phyloP scores from a whole-genome alignment of 2,329 filamentous ascomycete species.

The Cryphonectria japonica region DNA sequence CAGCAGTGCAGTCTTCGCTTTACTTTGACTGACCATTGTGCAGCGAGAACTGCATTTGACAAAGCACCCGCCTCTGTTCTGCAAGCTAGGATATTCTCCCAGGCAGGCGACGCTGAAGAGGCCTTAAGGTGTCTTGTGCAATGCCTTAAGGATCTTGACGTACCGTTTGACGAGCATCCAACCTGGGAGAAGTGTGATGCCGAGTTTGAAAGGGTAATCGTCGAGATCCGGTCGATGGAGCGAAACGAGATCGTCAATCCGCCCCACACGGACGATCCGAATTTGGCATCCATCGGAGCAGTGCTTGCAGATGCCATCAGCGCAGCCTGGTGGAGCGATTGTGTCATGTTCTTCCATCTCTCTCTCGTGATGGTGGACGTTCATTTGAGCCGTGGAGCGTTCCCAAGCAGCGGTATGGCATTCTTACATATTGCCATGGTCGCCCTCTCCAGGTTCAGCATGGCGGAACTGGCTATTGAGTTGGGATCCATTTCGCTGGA shows the following conservation, averaged over 20 bases:
- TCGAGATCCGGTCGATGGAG: conserved; percentile 63
- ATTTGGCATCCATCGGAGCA: conserved; percentile 67
- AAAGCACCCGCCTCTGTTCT: conserved; percentile 85
- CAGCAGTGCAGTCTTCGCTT: not conserved
- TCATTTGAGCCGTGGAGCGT: conserved; percentile 65
- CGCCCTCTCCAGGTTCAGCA: conserved; percentile 70
- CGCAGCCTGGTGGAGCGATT: conserved; percentile 75
- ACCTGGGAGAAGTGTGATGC: conserved; percentile 78
- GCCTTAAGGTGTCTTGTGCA: conserved; percentile 73
- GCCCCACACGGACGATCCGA: conserved; percentile 51
- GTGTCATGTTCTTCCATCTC: conserved; percentile 72
- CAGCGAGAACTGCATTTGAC: conserved; percentile 69
- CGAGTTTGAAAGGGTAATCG: conserved; percentile 68
- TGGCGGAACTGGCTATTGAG: conserved; percentile 69
- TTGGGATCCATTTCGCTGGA: conserved; percentile 66
- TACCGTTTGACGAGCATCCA: conserved; percentile 66
- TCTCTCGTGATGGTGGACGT: conserved; percentile 68
- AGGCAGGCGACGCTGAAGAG: conserved; percentile 70
- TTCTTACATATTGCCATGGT: conserved; percentile 72
- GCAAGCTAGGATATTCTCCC: conserved; percentile 76
- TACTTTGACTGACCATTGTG: not conserved
- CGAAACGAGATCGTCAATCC: conserved; percentile 49
- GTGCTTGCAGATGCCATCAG: conserved; percentile 72
- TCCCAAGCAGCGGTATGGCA: conserved; percentile 69
- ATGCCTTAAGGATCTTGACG: conserved; percentile 71